Evolutionary conservation across 805 yeast species (phyloP).

Genomic region (Monosporozyma servazzii): DNA sequence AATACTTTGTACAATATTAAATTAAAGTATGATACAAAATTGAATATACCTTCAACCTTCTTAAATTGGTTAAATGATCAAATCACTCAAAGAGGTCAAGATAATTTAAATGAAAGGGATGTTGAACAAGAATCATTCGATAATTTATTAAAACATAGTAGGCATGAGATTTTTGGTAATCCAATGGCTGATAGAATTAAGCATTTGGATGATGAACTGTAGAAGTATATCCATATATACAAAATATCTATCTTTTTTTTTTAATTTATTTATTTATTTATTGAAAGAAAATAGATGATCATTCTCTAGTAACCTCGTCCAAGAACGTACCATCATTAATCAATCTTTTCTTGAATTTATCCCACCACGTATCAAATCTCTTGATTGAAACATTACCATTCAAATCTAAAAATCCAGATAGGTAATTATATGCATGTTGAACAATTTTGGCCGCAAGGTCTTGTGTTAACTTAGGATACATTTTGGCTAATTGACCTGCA

Average conservation of each 20-base stretch:
- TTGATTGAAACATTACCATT: conserved; percentile 79
- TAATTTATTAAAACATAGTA: conserved; percentile 34
- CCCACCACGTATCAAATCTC: conserved; percentile 93
- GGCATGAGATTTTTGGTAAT: conserved; percentile 73
- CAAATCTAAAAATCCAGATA: conserved; percentile 77
- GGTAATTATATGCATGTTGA: conserved; percentile 81
- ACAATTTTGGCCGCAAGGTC: conserved; percentile 78
- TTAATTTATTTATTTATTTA: neutral
- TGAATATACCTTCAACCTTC: conserved; percentile 37
- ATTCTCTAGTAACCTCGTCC: conserved; percentile 36
- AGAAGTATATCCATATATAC: neutral
- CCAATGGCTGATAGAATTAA: conserved; percentile 56
- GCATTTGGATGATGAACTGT: conserved; percentile 25
- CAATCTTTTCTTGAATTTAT: conserved; percentile 66
- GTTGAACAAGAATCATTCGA: conserved; percentile 31
- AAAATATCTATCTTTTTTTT: neutral
- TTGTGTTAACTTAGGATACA: conserved; percentile 41
- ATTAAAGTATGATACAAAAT: conserved; percentile 19
- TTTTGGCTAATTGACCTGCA: conserved; percentile 26
- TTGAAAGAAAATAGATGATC: neutral
- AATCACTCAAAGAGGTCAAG: conserved; percentile 24
- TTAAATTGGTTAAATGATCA: conserved; percentile 55
- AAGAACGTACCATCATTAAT: conserved; percentile 76
- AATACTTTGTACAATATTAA: conserved; percentile 32
- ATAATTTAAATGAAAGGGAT: conserved; percentile 23